Percentiles rank a stretch among this genome's conserved stretches.
Conservation (phyloP, 2,329 filamentous ascomycete species). For the Fonsecaea erecta region DNA sequence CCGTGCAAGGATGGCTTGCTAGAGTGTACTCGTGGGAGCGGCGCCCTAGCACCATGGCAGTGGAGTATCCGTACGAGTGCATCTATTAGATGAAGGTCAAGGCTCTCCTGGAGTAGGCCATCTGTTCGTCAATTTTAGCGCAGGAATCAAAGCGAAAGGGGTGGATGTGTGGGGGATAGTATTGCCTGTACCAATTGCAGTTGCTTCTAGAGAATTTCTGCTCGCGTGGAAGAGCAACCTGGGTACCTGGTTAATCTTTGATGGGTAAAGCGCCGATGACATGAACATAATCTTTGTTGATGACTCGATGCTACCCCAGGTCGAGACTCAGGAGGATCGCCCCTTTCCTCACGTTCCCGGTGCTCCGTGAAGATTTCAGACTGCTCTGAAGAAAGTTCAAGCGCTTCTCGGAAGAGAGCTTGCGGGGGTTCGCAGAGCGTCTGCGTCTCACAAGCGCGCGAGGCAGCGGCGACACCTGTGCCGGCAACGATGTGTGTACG, state of each 20-base stretch:
- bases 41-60: background rate
- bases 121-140: slow-evolving; percentile 10
- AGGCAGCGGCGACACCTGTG: no score
- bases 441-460: background rate
- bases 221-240: slow-evolving; percentile 1
- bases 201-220: background rate
- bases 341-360: slow-evolving; percentile 7
- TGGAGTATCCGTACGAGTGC: background rate
- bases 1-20: slow-evolving; percentile 3
- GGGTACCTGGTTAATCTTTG: slow-evolving; percentile 5
- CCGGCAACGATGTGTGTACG: background rate
- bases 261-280: slow-evolving; percentile 6
- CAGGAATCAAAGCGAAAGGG: slow-evolving; percentile 1
- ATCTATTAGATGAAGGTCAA: background rate
- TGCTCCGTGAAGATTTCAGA: background rate
- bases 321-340: slow-evolving; percentile 8
- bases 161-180: background rate
- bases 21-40: background rate
- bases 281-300: background rate
- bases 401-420: background rate
- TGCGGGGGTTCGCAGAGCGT: background rate
- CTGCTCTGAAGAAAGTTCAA: slow-evolving; percentile 5
- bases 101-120: background rate
- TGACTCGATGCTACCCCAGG: slow-evolving; percentile 11
- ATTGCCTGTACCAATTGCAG: slow-evolving; percentile 9